phyloP scores from a whole-genome alignment of 75 land plant genomes.

The Pinus albicaulis region DNA sequence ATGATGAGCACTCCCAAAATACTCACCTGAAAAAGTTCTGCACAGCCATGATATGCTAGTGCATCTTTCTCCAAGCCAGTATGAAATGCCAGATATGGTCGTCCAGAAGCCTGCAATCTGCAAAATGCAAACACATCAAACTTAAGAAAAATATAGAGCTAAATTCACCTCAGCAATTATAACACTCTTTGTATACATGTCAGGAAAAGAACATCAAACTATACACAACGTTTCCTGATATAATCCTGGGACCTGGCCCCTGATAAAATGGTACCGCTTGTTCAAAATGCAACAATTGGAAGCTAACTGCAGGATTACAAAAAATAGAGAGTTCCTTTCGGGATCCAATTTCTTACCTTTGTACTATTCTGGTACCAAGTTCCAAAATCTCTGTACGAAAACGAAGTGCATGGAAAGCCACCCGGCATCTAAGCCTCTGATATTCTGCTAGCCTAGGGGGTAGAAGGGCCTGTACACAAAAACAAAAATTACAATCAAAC shows the following conservation, averaged over 20 bases:
- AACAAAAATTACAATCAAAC: background rate
- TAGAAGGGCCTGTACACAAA: constrained; percentile 47
- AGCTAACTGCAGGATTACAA: background rate
- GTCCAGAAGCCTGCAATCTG: constrained; percentile 62
- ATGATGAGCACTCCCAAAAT: background rate
- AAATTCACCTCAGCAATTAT: background rate
- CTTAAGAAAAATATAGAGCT: background rate
- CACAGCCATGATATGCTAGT: constrained; percentile 82
- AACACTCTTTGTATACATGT: background rate
- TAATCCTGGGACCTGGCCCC: background rate
- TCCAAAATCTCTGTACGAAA: constrained; percentile 68
- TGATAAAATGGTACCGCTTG: background rate
- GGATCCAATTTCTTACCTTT: constrained; percentile 39
- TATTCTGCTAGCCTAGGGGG: constrained; percentile 61
- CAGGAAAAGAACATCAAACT: background rate
- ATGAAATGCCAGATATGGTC: constrained; percentile 72
- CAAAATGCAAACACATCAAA: background rate
- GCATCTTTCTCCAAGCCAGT: constrained; percentile 74
- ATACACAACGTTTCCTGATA: background rate
- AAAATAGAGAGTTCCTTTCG: background rate
- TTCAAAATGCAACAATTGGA: background rate
- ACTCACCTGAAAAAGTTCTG: constrained; percentile 84
- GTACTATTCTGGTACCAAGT: constrained; percentile 59
- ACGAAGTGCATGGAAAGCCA: constrained; percentile 54
- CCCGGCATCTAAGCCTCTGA: constrained; percentile 57